phyloP scores from a whole-genome alignment of 306 rosid species.

The Cicer bijugum region DNA sequence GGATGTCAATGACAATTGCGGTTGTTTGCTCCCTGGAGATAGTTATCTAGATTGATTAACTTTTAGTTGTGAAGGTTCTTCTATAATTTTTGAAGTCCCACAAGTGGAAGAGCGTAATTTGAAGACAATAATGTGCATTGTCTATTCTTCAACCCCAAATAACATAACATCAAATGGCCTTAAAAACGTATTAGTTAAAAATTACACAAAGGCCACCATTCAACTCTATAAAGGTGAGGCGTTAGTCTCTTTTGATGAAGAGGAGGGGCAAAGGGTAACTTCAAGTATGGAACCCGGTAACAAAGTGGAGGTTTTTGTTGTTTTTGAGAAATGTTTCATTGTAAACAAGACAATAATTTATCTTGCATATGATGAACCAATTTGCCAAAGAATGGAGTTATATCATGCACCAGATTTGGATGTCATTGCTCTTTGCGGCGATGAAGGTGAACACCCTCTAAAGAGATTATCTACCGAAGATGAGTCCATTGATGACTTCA shows the following conservation, averaged over 20 bases:
- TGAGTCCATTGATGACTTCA: neutral
- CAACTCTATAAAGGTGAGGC: neutral
- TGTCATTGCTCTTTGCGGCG: too few relatives aligned
- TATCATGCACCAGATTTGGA: neutral
- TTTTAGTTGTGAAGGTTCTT: neutral
- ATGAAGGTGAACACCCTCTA: too few relatives aligned
- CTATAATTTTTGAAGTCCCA: neutral
- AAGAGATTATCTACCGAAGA: too few relatives aligned
- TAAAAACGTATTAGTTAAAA: neutral
- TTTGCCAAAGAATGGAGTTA: neutral
- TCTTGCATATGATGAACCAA: neutral
- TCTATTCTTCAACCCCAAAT: neutral
- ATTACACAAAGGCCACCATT: neutral
- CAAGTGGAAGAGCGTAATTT: neutral
- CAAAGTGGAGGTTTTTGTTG: neutral
- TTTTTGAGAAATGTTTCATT: neutral
- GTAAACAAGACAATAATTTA: neutral
- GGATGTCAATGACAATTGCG: too few relatives aligned
- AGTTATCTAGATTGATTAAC: neutral
- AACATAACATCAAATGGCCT: neutral
- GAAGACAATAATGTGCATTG: neutral
- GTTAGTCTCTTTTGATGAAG: neutral
- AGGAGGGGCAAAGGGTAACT: neutral
- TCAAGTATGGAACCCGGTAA: constrained; percentile 9
- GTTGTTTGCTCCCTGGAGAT: neutral